Evolutionary conservation across 1,139 yeast genomes (phyloP), one percentile per base, ranked within the genome.

Genomic region (Debaryomyces coudertii): DNA sequence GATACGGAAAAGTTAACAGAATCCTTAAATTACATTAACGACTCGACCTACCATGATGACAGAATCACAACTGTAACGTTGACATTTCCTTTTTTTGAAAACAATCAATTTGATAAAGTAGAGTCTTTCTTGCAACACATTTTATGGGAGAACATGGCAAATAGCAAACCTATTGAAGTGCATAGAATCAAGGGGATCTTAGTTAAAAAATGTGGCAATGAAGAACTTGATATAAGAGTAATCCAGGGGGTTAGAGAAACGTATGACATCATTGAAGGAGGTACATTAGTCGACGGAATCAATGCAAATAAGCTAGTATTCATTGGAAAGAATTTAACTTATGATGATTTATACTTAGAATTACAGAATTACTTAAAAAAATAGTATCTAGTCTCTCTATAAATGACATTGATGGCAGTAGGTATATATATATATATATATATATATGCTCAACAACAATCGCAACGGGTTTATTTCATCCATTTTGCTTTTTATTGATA

Each of bases 171-270:
- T 1, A 73, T 80, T 3, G 97, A 90, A 54, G 74, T 93, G 2
- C 97, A 90, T 56, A 69, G 99, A 50, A 69, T 87, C 4, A 93
- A 95, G 61, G 99, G 97, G 0, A 65, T 89, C 6, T 54, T 90
- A 14, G 78, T 84, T 2, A 52, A 53, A 35, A 42, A 46, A n/a
- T 28, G 47, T 4, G 42, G 46, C 5, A 60, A 60, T 6, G 61
- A 63, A 5, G 57, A 53, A 1, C 43, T 38, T 14, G 63, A 58
- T 34, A 82, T 78, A n/a, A 72, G 79, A 49, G 90, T 93, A 1
- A 69, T 93, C n/a, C 99, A 93, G 62, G 98, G 96, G 4, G 99
- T 93, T 0, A 73, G 98, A 50, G 95, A 90, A 49, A 89, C 96
- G 0, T 93, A 90, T 63, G 99, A 93, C 52, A 73, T 90, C 1